These are phyloP conservation scores for Talaromyces sp. DNA, from an alignment of 2,329 filamentous ascomycete genomes.

Conservation along the genomic window DNA sequence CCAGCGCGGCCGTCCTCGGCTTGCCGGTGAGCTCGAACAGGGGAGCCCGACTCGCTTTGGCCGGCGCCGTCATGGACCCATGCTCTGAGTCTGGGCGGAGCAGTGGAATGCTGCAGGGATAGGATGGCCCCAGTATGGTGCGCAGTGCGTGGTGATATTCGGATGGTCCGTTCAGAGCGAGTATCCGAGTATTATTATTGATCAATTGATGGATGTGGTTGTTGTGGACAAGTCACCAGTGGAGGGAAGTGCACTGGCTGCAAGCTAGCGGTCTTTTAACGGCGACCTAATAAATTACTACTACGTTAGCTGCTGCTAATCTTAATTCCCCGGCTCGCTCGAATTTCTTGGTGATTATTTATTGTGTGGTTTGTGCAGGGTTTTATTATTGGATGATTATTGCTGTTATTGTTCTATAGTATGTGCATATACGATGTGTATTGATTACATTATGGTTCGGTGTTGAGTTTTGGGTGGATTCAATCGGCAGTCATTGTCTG, in stretches of 20 bases:
- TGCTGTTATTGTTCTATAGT: too few relatives aligned
- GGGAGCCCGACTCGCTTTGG: not conserved
- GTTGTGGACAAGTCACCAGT: not conserved
- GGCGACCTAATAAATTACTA: not conserved
- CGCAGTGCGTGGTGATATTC: too few relatives aligned
- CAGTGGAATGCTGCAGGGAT: not conserved
- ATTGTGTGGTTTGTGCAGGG: too few relatives aligned
- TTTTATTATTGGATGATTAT: too few relatives aligned
- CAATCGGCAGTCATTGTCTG: too few relatives aligned
- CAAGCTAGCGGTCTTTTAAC: not conserved
- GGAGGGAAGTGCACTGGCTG: not conserved
- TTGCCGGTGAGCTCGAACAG: constrained; percentile 9
- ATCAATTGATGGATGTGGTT: not conserved
- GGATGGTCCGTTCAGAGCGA: too few relatives aligned
- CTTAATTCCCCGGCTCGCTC: not conserved
- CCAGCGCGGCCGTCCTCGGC: constrained; percentile 9
- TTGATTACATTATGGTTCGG: too few relatives aligned
- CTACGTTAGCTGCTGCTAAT: too few relatives aligned
- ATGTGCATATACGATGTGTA: too few relatives aligned
- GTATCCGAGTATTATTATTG: too few relatives aligned
- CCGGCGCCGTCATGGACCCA: constrained; percentile 10
- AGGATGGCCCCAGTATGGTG: not conserved
- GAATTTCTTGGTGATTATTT: not conserved
- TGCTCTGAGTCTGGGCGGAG: not conserved
- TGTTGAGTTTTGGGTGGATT: too few relatives aligned